A percentile compares a stretch with the other conserved stretches of the same genome.
phyloP scores from a whole-genome alignment of 495 filamentous ascomycete genomes.

The Aspergillus ellipticus region DNA sequence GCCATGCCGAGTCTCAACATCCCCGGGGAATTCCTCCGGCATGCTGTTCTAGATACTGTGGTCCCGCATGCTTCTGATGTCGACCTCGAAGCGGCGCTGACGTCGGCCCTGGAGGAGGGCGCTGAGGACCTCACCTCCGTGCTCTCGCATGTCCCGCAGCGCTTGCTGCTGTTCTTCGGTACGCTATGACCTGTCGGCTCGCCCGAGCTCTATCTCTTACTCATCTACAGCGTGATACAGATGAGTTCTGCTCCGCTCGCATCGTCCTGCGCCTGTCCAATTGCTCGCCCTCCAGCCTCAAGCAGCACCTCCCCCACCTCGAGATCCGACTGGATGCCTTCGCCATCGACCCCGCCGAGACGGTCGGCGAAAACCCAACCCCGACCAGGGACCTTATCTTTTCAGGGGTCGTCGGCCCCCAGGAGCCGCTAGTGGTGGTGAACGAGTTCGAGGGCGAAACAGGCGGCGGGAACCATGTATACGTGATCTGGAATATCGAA shows the following conservation, averaged over 20 bases:
- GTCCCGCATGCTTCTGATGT: conserved; percentile 68
- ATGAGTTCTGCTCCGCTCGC: conserved; percentile 74
- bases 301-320: conserved; percentile 58
- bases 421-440: conserved; percentile 59
- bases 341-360: conserved; percentile 57
- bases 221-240: conserved; percentile 60
- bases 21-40: conserved; percentile 60
- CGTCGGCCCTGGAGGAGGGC: conserved; percentile 43
- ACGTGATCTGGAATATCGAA: conserved; percentile 76
- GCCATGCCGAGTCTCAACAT: conserved; percentile 41
- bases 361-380: conserved; percentile 39
- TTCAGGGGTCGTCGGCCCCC: conserved; percentile 54
- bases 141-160: conserved; percentile 48
- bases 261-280: conserved; percentile 67
- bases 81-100: conserved; percentile 58
- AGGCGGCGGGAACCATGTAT: conserved; percentile 54
- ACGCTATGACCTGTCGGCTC: conserved; percentile 30
- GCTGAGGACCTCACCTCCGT: conserved; percentile 43
- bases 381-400: conserved; percentile 64
- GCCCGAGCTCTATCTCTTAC: conserved; percentile 46
- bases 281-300: conserved; percentile 54
- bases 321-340: conserved; percentile 67
- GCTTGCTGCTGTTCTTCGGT: conserved; percentile 68
- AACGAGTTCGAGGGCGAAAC: conserved; percentile 52
- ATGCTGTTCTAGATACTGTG: conserved; percentile 72